Percentiles rank a stretch among this genome's conserved stretches.
Conservation (phyloP, 2,329 filamentous ascomycete species). For the Hypoxylon sp. region DNA sequence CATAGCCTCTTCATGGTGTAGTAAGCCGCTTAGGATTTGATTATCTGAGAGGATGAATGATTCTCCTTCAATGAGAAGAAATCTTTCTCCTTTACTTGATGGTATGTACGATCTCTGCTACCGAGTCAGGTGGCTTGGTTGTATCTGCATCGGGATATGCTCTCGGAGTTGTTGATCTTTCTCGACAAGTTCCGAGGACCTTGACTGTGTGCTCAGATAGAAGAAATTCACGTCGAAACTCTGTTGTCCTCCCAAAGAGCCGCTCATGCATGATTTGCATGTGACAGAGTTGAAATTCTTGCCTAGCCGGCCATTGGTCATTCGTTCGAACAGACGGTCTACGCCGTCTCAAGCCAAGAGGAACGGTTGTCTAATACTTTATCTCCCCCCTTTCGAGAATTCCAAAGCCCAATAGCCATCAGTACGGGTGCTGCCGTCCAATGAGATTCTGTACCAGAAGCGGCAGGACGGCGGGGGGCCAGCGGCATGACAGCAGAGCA, state of each 20-base stretch:
- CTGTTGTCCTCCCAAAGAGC: constrained; percentile 9
- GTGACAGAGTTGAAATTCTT: constrained; percentile 10
- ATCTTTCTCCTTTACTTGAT: not conserved
- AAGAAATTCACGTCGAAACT: constrained; percentile 1
- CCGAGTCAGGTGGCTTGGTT: not conserved
- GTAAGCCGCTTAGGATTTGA: no score
- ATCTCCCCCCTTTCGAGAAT: not conserved
- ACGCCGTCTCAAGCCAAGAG: constrained; percentile 26
- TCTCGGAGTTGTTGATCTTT: constrained; percentile 2
- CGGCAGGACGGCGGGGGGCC: constrained; percentile 18
- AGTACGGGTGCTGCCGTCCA: constrained; percentile 20
- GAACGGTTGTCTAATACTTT: constrained; percentile 5
- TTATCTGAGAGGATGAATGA: no score
- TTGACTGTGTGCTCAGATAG: not conserved
- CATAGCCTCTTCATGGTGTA: not conserved
- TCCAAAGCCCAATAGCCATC: constrained; percentile 22
- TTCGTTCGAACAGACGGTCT: constrained; percentile 1
- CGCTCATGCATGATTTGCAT: constrained; percentile 13
- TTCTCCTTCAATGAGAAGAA: not conserved
- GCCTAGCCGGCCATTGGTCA: not conserved
- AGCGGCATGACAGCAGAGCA: constrained; percentile 15
- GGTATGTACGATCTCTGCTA: not conserved
- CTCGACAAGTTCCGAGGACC: not conserved
- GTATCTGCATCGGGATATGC: constrained; percentile 3
- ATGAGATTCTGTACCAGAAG: constrained; percentile 21